These are phyloP conservation scores for Ormosia emarginata DNA, from an alignment of 306 rosid genomes.

Conservation along the genomic window DNA sequence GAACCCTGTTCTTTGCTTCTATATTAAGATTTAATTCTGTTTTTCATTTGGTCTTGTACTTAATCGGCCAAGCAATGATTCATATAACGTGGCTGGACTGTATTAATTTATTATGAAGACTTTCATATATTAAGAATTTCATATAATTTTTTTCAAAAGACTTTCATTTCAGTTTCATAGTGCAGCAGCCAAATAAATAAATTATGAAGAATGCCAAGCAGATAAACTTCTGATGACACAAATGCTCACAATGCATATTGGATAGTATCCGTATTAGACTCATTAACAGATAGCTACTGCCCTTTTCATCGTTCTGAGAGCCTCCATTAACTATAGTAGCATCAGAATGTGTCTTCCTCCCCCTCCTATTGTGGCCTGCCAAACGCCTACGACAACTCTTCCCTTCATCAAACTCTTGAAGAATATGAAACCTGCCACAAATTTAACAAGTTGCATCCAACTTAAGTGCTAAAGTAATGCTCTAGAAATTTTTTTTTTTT, in stretches of 20 bases:
- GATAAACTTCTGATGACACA: constrained; percentile 7
- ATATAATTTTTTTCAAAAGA: no score
- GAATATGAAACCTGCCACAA: constrained; percentile 80
- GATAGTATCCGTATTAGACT: constrained; percentile 74
- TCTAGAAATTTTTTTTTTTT: neutral
- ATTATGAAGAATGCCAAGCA: constrained; percentile 8
- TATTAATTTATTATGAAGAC: no score
- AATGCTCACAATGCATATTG: constrained; percentile 67
- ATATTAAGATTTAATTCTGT: no score
- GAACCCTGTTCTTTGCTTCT: no score
- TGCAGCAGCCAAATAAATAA: constrained; percentile 21
- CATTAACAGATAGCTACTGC: constrained; percentile 64
- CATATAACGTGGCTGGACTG: no score
- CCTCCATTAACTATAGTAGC: constrained; percentile 53
- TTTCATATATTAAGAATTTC: no score
- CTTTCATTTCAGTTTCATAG: neutral
- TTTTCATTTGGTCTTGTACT: no score
- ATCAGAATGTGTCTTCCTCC: constrained; percentile 80
- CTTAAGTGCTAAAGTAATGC: neutral
- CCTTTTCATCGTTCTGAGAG: constrained; percentile 57
- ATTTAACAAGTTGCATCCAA: constrained; percentile 19
- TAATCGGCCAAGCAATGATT: no score
- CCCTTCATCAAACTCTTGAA: constrained; percentile 94
- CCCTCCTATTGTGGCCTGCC: constrained; percentile 85
- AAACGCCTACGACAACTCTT: constrained; percentile 92